Percentiles rank a stretch among this genome's conserved stretches.
Conservation (phyloP, 768 basidiomycete genomes). For the Scleroderma bovista region DNA sequence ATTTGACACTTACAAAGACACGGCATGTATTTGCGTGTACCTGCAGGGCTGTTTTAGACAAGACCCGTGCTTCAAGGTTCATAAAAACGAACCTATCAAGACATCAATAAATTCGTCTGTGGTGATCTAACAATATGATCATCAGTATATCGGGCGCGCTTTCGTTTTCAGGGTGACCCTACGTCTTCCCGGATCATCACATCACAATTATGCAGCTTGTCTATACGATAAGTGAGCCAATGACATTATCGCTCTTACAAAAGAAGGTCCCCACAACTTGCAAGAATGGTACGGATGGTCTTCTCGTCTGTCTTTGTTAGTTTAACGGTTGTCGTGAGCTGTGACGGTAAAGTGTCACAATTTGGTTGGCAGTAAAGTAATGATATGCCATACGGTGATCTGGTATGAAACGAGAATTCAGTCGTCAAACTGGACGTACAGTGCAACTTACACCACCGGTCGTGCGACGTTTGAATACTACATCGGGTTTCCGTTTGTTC, state of each 20-base stretch:
- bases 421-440: neutral
- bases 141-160: constrained; percentile 3
- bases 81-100: constrained; percentile 62
- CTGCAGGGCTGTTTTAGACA: constrained; percentile 34
- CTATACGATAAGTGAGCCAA: constrained; percentile 31
- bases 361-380: neutral
- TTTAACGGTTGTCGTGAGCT: constrained; percentile 90
- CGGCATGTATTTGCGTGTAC: constrained; percentile 91
- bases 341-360: neutral
- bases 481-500: constrained; percentile 86
- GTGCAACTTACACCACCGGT: constrained; percentile 74
- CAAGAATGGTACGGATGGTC: constrained; percentile 88
- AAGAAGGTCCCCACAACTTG: constrained; percentile 56
- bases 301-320: constrained; percentile 93
- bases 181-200: constrained; percentile 99
- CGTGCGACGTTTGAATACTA: constrained; percentile 90
- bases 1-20: constrained; percentile 65
- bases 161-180: constrained; percentile 15
- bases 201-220: constrained; percentile 91
- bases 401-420: constrained; percentile 22
- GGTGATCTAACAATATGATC: constrained; percentile 56
- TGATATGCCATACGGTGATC: constrained; percentile 54
- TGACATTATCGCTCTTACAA: neutral
- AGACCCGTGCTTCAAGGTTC: neutral
- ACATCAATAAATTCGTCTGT: constrained; percentile 98